Base-by-base conservation (phyloP, 306 rosid species). In the Clitoria ternatea region DNA sequence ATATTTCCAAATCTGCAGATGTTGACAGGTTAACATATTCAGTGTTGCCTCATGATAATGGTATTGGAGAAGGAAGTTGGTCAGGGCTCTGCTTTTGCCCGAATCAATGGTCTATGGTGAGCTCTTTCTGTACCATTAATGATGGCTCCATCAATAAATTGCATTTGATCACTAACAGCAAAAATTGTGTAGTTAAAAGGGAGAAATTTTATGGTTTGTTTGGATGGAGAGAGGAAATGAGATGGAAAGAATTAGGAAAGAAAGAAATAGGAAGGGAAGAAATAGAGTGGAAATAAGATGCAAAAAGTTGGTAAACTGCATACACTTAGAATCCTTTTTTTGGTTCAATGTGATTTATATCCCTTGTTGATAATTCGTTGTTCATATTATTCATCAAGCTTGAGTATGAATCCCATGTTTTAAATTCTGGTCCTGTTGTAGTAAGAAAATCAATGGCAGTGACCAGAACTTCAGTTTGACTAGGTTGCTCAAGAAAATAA, bases 81-180 rank as follows among this genome's bases (percentile, higher is more conserved):
- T 85, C 93, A 8, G 98, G 98, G 48, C 86, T 92, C 32, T 79
- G 93, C 88, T 92, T 92, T 85, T 90, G 84, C 81, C 97, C 97
- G 14, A 73, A 66, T 59, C 97, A 92, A 57, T 82, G 63, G 85
- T 86, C 85, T 68, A 78, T 73, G 88, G 98, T 92, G 82, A 77
- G 82, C 27, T 61, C 26, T 60, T 80, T 69, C 49, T 53, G 30
- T 75, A 62, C 55, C 66, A 66, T 37, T 63, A 49, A 43, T 44
- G 30, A 13, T 59, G 33, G 35, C 44, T 65, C 27, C 13, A 39
- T 64, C 32, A 12, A 23, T 23, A 40, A 20, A 27, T 20, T 13
- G 10, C 6, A 47, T 72, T 63, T 48, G 45, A 20, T 49, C 45
- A n/a, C 22, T 6, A 36, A 23, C 13, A 27, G 57, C 20, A 14